Evolutionary conservation across 2,329 filamentous ascomycete genomes (phyloP).

Genomic region (Fonsecaea nubica): DNA sequence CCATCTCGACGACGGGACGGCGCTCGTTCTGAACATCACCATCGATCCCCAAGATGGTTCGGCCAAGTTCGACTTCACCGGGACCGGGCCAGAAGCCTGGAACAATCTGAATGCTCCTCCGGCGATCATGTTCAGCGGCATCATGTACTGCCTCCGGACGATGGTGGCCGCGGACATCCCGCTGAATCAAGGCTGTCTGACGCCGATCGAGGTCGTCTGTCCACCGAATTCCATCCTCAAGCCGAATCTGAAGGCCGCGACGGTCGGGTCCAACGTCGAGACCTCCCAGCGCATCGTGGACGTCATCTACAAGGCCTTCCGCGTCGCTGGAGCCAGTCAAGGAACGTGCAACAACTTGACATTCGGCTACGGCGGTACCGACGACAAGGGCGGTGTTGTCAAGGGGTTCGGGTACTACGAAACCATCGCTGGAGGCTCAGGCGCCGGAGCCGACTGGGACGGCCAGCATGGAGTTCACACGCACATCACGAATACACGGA

Average conservation of each 20-base stretch:
- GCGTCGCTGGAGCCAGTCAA: constrained; percentile 41
- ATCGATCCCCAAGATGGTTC: constrained; percentile 44
- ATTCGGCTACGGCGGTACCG: constrained; percentile 40
- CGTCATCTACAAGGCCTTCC: constrained; percentile 46
- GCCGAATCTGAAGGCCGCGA: constrained; percentile 42
- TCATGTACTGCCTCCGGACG: constrained; percentile 44
- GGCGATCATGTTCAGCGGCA: constrained; percentile 48
- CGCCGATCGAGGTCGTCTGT: constrained; percentile 40
- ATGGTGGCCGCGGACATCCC: constrained; percentile 44
- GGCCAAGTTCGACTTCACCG: constrained; percentile 51
- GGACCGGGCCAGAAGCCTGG: constrained; percentile 47
- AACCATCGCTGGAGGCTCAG: constrained; percentile 78
- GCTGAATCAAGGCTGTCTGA: constrained; percentile 45
- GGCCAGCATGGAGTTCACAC: constrained; percentile 79
- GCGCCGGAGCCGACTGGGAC: constrained; percentile 74
- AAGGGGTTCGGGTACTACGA: constrained; percentile 77
- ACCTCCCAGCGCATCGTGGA: constrained; percentile 45
- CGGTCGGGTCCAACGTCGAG: constrained; percentile 41
- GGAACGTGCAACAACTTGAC: constrained; percentile 43
- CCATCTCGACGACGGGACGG: constrained; percentile 52
- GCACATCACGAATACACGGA: constrained; percentile 86
- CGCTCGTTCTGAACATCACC: constrained; percentile 45
- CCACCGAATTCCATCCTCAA: constrained; percentile 43
- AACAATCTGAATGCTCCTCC: constrained; percentile 49
- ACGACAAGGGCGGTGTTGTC: constrained; percentile 43